Evolutionary conservation across 371 early-diverging fungal genomes (phyloP).

Genomic region (Rhizopus stolonifer): DNA sequence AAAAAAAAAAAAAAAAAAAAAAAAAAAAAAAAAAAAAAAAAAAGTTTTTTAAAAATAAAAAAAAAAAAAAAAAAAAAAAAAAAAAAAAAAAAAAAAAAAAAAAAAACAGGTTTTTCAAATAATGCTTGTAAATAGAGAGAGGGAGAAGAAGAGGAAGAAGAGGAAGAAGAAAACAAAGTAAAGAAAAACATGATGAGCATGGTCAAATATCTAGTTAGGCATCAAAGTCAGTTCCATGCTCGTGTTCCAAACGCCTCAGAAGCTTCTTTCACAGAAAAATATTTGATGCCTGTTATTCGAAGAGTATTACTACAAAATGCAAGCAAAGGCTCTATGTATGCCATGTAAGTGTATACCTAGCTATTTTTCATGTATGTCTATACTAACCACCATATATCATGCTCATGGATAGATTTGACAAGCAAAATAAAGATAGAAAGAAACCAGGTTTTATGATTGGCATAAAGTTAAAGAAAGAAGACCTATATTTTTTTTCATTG

Average conservation of each 20-base stretch:
- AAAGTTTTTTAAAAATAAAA: too few species aligned
- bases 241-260: not conserved
- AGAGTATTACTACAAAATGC: not conserved
- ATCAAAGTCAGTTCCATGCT: not conserved
- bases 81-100: too few species aligned
- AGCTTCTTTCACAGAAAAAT: not conserved
- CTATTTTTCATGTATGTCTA: constrained; percentile 8
- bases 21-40: too few species aligned
- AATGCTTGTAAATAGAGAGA: not conserved
- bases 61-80: too few species aligned
- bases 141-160: not conserved
- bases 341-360: constrained; percentile 1
- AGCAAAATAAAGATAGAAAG: not conserved
- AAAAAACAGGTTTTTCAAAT: not conserved
- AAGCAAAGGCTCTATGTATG: not conserved
- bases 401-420: constrained; percentile 8
- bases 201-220: not conserved
- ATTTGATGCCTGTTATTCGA: constrained; percentile 1
- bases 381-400: constrained; percentile 12
- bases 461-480: not conserved
- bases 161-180: not conserved
- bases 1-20: too few species aligned
- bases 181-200: not conserved
- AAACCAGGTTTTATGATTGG: constrained; percentile 3
- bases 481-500: constrained; percentile 6